phyloP scores from a whole-genome alignment of 2,329 filamentous ascomycete species.

The Epichloe baconii region DNA sequence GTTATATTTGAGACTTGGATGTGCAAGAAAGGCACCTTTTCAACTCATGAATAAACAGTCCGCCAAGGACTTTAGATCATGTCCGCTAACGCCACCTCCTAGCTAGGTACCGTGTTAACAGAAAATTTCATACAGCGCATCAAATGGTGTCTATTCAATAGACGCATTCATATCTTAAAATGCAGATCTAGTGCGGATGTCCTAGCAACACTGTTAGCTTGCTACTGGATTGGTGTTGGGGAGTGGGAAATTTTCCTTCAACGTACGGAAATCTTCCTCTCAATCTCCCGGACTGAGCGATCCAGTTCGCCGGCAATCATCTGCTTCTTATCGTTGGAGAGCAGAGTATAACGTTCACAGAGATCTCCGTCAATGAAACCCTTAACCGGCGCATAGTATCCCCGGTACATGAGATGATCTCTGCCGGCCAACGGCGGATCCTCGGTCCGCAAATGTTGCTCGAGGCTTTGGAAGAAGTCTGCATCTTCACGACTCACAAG shows the following conservation, averaged over 20 bases:
- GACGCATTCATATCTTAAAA: slow-evolving; percentile 27
- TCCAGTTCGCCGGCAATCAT: slow-evolving; percentile 92
- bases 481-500: slow-evolving; percentile 87
- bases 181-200: slow-evolving; percentile 45
- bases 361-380: slow-evolving; percentile 94
- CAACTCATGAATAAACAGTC: slow-evolving; percentile 14
- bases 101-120: slow-evolving; percentile 14
- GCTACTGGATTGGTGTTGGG: not conserved
- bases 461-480: slow-evolving; percentile 93
- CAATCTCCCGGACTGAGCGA: slow-evolving; percentile 81
- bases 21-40: slow-evolving; percentile 9
- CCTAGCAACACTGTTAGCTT: slow-evolving; percentile 24
- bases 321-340: slow-evolving; percentile 81
- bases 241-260: not conserved
- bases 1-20: slow-evolving; percentile 2
- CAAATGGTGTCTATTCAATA: slow-evolving; percentile 1
- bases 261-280: slow-evolving; percentile 75
- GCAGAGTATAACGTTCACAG: slow-evolving; percentile 77
- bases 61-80: slow-evolving; percentile 13
- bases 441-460: slow-evolving; percentile 74
- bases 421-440: slow-evolving; percentile 80
- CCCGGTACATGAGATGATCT: slow-evolving; percentile 89
- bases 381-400: slow-evolving; percentile 94
- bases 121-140: slow-evolving; percentile 11
- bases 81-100: slow-evolving; percentile 19